phyloP scores from a whole-genome alignment of 176 grass and related monocot species.

The Ananas comosus region DNA sequence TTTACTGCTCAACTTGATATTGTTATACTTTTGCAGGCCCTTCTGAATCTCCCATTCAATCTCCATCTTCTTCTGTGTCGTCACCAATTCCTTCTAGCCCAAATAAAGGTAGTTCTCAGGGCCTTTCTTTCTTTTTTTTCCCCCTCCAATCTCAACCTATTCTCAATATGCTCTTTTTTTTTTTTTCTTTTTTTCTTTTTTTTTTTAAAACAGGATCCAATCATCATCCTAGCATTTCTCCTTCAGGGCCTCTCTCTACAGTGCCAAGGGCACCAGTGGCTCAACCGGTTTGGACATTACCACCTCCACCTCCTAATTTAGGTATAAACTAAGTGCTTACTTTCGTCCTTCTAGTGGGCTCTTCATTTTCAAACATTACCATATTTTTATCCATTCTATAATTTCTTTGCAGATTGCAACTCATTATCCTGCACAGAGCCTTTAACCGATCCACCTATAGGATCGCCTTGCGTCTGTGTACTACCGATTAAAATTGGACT shows the following conservation, averaged over 20 bases:
- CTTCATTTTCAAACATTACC: background rate
- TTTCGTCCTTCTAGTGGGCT: background rate
- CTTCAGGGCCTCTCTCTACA: slow-evolving; percentile 31
- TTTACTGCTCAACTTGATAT: background rate
- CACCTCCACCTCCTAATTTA: slow-evolving; percentile 89
- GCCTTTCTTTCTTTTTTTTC: slow-evolving; percentile 4
- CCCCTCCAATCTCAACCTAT: background rate
- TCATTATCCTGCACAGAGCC: slow-evolving; percentile 67
- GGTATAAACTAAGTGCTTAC: slow-evolving; percentile 24
- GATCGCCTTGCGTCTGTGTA: slow-evolving; percentile 83
- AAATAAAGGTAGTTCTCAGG: slow-evolving; percentile 38
- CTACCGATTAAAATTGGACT: slow-evolving; percentile 91
- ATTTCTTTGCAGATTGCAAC: slow-evolving; percentile 62
- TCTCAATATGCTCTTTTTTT: background rate
- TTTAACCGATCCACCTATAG: slow-evolving; percentile 54
- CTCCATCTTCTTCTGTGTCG: slow-evolving; percentile 43
- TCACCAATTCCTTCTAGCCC: slow-evolving; percentile 21
- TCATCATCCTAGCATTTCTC: slow-evolving; percentile 52
- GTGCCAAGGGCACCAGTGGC: slow-evolving; percentile 43
- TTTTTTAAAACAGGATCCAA: slow-evolving; percentile 41
- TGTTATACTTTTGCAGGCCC: slow-evolving; percentile 33
- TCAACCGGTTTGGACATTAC: slow-evolving; percentile 63
- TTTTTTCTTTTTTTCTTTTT: slow-evolving; percentile 11
- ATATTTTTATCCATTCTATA: background rate
- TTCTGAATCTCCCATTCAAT: slow-evolving; percentile 22